Base-by-base conservation (phyloP, 2,329 filamentous ascomycete genomes). In the Moelleriella libera region DNA sequence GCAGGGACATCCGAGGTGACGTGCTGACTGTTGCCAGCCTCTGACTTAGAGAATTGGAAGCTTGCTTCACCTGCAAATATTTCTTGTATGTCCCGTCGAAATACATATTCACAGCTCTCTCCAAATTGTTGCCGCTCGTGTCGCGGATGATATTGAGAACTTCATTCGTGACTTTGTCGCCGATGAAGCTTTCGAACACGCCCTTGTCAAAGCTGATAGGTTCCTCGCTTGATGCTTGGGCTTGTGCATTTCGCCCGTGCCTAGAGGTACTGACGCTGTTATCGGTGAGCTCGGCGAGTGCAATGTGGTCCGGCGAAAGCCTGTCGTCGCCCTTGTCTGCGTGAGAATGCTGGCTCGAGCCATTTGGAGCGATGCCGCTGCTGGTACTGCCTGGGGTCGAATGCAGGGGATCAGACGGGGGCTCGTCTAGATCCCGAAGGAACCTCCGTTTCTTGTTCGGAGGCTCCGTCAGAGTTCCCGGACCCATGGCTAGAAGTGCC, bases 61-160 rank as follows among this genome's bases (percentile, higher is more conserved):
- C 31, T 10, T 45, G 10, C 12, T 46, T 46, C 1, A 63, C 63
- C 50, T 66, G 63, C 40, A 66, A 41, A 7, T 11, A 41, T 7
- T 65, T 71, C 56, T 76, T 79, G 72, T 80, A 83, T 5, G 80
- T 83, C 21, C 79, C 80, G 51, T 85, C 81, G 51, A 83, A 76
- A 57, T 81, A 85, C 75, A 83, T 82, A 50, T 82, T 82, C 48
- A 83, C 74, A 6, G 80, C 80, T 50, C 71, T 69, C 55, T 83
- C 75, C 12, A 83, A 67, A 51, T 80, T 69, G 47, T 75, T 66
- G 29, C 72, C 72, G 47, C 78, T 82, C 42, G 69, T 68, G 7
- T 70, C 63, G n/a, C 68, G 68, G 21, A 85, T 69, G 4, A 68
- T 59, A 6, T 63, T 62, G 45, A 83, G 55, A 1, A 69, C 62